Evolutionary conservation across 2,329 filamentous ascomycete species (phyloP).

Genomic region (Neoscytalidium dimidiatum): DNA sequence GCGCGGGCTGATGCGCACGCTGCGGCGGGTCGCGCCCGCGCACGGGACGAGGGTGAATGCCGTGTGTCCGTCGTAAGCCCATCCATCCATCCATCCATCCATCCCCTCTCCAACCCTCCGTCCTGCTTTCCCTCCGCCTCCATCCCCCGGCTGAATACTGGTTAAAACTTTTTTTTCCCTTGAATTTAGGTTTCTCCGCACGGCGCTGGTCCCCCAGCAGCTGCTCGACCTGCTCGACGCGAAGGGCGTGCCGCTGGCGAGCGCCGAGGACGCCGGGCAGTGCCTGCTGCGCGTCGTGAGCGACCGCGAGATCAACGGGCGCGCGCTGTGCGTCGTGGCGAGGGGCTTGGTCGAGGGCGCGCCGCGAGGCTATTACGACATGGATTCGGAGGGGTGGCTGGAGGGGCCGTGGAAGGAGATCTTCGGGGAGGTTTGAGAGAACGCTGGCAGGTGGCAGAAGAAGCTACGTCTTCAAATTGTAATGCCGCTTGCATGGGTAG

Average conservation of each 20-base stretch:
- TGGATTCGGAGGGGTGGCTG: background rate
- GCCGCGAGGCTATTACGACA: background rate
- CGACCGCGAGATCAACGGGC: background rate
- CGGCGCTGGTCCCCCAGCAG: background rate
- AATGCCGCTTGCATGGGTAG: no score
- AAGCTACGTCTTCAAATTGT: no score
- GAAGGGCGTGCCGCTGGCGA: background rate
- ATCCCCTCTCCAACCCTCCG: no score
- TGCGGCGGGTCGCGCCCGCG: background rate
- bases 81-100: no score
- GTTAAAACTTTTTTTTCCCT: background rate
- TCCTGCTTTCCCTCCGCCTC: no score
- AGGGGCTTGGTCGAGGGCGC: background rate
- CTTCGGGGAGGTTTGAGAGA: background rate
- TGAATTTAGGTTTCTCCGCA: background rate
- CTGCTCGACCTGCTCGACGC: background rate
- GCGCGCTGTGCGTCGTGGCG: background rate
- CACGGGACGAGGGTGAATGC: constrained; percentile 6
- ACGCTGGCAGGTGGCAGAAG: no score
- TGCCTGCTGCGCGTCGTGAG: constrained; percentile 1
- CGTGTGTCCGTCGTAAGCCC: background rate
- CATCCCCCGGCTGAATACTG: background rate
- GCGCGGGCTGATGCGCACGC: background rate
- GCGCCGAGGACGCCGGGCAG: background rate
- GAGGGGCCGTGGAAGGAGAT: background rate